Base-by-base conservation (phyloP, 371 early-diverging fungal genomes). In the Capillidium heterosporum region DNA sequence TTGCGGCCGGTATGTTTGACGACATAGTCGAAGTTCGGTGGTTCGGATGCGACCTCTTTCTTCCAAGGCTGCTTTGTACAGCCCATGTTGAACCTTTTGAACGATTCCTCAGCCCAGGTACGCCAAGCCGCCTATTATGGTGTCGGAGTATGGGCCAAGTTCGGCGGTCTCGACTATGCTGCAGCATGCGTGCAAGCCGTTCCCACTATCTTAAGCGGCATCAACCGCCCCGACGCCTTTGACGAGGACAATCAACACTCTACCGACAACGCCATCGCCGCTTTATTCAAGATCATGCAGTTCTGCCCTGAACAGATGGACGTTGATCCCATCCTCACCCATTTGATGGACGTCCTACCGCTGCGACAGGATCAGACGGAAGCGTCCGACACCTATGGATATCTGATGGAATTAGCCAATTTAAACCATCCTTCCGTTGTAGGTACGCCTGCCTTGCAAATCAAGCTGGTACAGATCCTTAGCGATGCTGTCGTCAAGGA, bases 71-170 rank as follows among this genome's bases (percentile, higher is more conserved):
- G 78, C 60, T 91, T 93, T 69, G 70, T 84, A 61, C 74, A 75
- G 51, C 65, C 64, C 49, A 68, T 87, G 67, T 61, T 85, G 17
- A 67, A 71, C 58, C 73, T 81, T 13, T 57, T 91, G 2, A 61
- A 71, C n/a, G 84, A 82, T 57, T 63, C 75, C 32, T 71, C 73
- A 47, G 48, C 60, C 21, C 27, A 28, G 10, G 80, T 94, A 29
- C 81, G 91, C 32, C 95, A 96, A 73, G 84, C 92, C 11, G 85
- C 91, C 24, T 84, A 87, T 15, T 96, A 89, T 66, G 94, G 94
- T 60, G 70, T 91, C 41, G 95, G 95, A 57, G 73, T 91, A 8
- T 78, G 81, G 60, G 95, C 87, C 32, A 75, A 85, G 65, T 79
- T 75, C 54, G 94, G 90, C 55, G 91, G 90, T 19, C 73, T 75